Conservation (phyloP, 2,329 filamentous ascomycete genomes). For the Neoscytalidium dimidiatum region DNA sequence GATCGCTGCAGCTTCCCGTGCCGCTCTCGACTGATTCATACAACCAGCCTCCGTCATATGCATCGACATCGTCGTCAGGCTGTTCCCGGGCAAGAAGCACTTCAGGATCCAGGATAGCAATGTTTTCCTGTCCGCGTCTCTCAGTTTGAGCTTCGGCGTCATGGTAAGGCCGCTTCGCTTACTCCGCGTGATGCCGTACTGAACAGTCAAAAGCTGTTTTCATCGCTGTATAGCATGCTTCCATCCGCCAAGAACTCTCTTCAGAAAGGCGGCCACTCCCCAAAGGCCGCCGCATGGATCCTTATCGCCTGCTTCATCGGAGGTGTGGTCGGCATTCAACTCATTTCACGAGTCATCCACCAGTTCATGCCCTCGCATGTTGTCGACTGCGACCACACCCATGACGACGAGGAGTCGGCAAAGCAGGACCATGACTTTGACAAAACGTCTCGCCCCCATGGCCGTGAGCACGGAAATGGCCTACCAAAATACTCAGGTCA, state of each 20-base stretch:
- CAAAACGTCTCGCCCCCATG: slow-evolving; percentile 22
- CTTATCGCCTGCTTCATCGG: slow-evolving; percentile 70
- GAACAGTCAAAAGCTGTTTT: slow-evolving; percentile 70
- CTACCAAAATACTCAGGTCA: slow-evolving; percentile 22
- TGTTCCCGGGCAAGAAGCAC: slow-evolving; percentile 69
- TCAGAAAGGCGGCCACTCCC: slow-evolving; percentile 64
- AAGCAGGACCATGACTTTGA: slow-evolving; percentile 24
- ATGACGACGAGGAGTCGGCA: slow-evolving; percentile 53
- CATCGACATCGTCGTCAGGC: slow-evolving; percentile 74
- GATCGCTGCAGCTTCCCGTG: slow-evolving; percentile 1
- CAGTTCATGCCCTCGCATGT: slow-evolving; percentile 75
- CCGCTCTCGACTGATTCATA: slow-evolving; percentile 13
- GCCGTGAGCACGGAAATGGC: slow-evolving; percentile 27
- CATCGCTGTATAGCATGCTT: slow-evolving; percentile 88
- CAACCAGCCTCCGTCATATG: slow-evolving; percentile 77
- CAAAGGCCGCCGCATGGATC: slow-evolving; percentile 67
- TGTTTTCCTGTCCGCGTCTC: slow-evolving; percentile 79
- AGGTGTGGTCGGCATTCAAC: slow-evolving; percentile 75
- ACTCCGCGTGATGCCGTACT: slow-evolving; percentile 20
- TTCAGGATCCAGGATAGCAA: slow-evolving; percentile 92
- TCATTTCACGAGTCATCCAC: slow-evolving; percentile 71
- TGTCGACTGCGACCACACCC: slow-evolving; percentile 76
- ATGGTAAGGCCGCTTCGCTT: slow-evolving; percentile 62
- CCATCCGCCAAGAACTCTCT: slow-evolving; percentile 83
- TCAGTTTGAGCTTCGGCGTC: slow-evolving; percentile 92